Conservation (phyloP, 495 filamentous ascomycete species). For the Chaetomium cochliodes region DNA sequence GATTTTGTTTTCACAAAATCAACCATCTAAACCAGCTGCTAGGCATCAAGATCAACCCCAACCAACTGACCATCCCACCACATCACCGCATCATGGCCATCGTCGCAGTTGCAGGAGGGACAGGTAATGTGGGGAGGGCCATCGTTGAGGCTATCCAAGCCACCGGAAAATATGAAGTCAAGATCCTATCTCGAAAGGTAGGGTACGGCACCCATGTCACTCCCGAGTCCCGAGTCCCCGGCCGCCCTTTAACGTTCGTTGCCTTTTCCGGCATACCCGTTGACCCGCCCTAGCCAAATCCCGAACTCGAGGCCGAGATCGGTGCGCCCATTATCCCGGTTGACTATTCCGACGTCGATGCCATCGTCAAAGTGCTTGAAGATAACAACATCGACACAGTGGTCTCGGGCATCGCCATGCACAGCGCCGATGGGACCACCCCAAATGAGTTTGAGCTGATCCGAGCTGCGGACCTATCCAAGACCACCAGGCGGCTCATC, state of each 20-base stretch:
- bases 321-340: constrained; percentile 36
- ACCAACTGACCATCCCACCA: neutral
- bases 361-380: constrained; percentile 44
- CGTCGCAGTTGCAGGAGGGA: constrained; percentile 56
- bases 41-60: no score
- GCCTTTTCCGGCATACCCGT: no score
- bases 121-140: constrained; percentile 51
- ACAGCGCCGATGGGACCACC: constrained; percentile 19
- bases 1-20: neutral
- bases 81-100: constrained; percentile 39
- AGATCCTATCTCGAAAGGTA: constrained; percentile 47
- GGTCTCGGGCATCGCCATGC: constrained; percentile 49
- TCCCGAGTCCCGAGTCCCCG: no score
- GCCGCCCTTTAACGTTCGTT: no score
- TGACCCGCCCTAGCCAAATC: neutral
- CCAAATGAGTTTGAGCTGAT: constrained; percentile 45
- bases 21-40: no score
- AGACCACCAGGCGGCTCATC: constrained; percentile 47
- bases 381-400: constrained; percentile 51
- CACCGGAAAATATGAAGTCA: constrained; percentile 42
- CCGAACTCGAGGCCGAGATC: constrained; percentile 21
- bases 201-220: constrained; percentile 21
- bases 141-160: constrained; percentile 49
- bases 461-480: constrained; percentile 48
- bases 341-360: constrained; percentile 45